A percentile compares a stretch with the other conserved stretches of the same genome.
phyloP scores from a whole-genome alignment of 352 stramenopile genomes.

The Phytopythium chamaehyphon region DNA sequence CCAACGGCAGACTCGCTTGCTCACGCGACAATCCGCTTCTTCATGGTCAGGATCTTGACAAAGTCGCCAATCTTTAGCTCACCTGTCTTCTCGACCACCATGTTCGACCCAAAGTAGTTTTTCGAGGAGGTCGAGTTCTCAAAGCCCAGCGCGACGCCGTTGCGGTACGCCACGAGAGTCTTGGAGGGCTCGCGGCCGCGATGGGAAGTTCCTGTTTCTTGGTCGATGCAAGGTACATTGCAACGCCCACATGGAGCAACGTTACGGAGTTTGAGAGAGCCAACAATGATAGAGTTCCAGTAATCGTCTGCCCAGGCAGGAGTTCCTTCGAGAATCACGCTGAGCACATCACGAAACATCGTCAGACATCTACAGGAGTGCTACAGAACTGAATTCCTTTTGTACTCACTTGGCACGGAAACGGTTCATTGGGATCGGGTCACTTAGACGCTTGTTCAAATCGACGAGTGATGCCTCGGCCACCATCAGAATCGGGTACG shows the following conservation, averaged over 20 bases:
- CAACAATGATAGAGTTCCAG: conserved; percentile 62
- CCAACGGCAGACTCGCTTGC: too few relatives aligned
- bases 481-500: conserved; percentile 67
- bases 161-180: conserved; percentile 44
- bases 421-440: conserved; percentile 58
- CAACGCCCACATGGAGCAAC: conserved; percentile 71
- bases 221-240: conserved; percentile 71
- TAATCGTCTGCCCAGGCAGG: conserved; percentile 68
- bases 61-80: conserved; percentile 32
- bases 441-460: conserved; percentile 48
- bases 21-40: conserved; percentile 47
- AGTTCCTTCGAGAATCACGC: conserved; percentile 61
- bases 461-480: conserved; percentile 53
- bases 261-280: conserved; percentile 51
- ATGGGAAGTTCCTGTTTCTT: conserved; percentile 44
- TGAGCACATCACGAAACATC: conserved; percentile 10
- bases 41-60: conserved; percentile 68
- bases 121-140: conserved; percentile 36
- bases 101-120: conserved; percentile 76
- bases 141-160: conserved; percentile 55
- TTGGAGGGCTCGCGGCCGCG: conserved; percentile 38
- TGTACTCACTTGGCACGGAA: conserved; percentile 80
- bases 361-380: too few relatives aligned
- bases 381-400: too few relatives aligned
- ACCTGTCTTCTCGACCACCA: conserved; percentile 38